Evolutionary conservation across 306 rosid species (phyloP).

Genomic region (Pterocarpus santalinus): DNA sequence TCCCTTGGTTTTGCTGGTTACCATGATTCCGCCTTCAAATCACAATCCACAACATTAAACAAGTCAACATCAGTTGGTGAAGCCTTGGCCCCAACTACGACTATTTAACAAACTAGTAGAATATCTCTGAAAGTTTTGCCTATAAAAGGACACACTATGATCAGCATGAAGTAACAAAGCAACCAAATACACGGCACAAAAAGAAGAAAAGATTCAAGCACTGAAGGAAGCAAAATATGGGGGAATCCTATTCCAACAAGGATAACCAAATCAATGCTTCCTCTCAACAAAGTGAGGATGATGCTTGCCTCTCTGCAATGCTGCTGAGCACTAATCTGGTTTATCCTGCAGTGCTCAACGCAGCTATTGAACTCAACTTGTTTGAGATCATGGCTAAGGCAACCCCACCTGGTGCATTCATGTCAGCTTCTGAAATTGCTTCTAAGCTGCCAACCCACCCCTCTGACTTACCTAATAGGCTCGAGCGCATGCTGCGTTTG

Average conservation of each 20-base stretch:
- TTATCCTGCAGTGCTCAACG: constrained; percentile 29
- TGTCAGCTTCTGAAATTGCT: constrained; percentile 46
- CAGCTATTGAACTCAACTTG: constrained; percentile 46
- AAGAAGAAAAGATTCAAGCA: neutral
- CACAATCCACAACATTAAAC: too few relatives aligned
- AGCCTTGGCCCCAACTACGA: too few relatives aligned
- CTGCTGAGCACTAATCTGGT: neutral
- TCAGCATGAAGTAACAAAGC: too few relatives aligned
- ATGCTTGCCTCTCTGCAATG: constrained; percentile 36
- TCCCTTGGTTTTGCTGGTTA: too few relatives aligned
- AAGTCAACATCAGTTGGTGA: too few relatives aligned
- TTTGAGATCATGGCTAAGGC: constrained; percentile 42
- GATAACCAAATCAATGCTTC: neutral
- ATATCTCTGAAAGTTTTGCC: too few relatives aligned
- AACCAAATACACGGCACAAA: too few relatives aligned
- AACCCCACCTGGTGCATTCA: neutral
- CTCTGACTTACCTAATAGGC: constrained; percentile 15
- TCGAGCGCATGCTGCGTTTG: constrained; percentile 47
- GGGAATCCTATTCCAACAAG: neutral
- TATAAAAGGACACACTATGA: too few relatives aligned
- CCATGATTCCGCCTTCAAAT: too few relatives aligned
- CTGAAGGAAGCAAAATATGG: neutral
- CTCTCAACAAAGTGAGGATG: constrained; percentile 9
- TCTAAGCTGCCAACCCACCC: constrained; percentile 10
- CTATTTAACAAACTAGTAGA: too few relatives aligned